A percentile compares a stretch with the other conserved stretches of the same genome.
These are phyloP conservation scores for Colletotrichum somersetense DNA, from an alignment of 2,329 filamentous ascomycete species.

Conservation along the genomic window DNA sequence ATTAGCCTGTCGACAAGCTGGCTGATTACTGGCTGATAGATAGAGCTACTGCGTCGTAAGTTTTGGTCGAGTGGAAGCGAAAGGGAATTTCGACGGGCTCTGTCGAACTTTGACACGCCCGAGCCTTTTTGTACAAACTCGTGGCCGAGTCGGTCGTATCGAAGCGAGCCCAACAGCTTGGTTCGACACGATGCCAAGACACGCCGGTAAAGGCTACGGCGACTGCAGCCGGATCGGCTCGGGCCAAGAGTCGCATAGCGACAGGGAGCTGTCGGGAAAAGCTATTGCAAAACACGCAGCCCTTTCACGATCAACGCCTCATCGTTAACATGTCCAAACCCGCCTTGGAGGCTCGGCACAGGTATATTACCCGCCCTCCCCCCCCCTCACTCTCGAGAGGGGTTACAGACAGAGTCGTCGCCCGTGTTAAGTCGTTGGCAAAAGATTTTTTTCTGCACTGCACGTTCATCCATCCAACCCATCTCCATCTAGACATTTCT, in stretches of 20 bases:
- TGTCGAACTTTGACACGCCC: neutral
- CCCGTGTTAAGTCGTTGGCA: neutral
- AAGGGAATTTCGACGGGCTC: too few species aligned
- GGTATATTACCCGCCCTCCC: too few species aligned
- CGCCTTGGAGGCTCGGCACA: neutral
- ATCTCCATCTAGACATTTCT: neutral
- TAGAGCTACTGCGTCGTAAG: neutral
- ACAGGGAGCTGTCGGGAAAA: neutral
- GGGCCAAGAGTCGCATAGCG: neutral
- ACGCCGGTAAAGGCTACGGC: conserved; percentile 9
- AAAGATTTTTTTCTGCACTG: neutral
- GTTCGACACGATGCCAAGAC: conserved; percentile 11
- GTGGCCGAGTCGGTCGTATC: neutral
- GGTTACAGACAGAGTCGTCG: neutral
- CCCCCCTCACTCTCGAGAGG: too few species aligned
- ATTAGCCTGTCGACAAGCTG: too few species aligned
- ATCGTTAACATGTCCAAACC: neutral
- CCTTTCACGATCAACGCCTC: too few species aligned
- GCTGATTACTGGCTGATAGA: neutral
- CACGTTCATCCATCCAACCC: neutral
- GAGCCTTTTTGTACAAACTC: neutral
- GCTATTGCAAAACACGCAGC: too few species aligned
- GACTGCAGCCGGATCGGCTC: neutral
- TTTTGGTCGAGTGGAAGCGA: neutral
- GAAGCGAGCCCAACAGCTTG: conserved; percentile 2